A percentile compares a stretch with the other conserved stretches of the same genome.
Conservation (phyloP, 2,329 filamentous ascomycete species). For the Colletotrichum destructivum region DNA sequence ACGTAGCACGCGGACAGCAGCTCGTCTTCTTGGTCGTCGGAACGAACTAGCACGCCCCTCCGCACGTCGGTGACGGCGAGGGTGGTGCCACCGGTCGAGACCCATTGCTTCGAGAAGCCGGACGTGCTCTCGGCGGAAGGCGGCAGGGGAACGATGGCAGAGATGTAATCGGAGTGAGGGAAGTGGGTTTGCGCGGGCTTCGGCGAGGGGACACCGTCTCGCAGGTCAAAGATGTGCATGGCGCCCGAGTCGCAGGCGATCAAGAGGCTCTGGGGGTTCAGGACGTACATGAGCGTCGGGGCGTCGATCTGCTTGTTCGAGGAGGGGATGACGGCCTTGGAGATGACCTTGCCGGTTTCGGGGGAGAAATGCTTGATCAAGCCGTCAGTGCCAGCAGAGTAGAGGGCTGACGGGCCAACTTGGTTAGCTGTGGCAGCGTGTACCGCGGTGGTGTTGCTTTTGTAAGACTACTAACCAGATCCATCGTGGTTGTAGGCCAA, state of each 20-base stretch:
- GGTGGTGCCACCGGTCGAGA: constrained; percentile 92
- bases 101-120: constrained; percentile 94
- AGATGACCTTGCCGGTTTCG: constrained; percentile 76
- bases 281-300: constrained; percentile 85
- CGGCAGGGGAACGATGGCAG: constrained; percentile 87
- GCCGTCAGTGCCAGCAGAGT: constrained; percentile 74
- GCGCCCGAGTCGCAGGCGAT: constrained; percentile 92
- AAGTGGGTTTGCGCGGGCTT: constrained; percentile 85
- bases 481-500: constrained; percentile 87
- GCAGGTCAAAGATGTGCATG: constrained; percentile 89
- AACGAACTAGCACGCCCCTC: constrained; percentile 87
- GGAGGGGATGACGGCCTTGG: constrained; percentile 85
- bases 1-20: constrained; percentile 87
- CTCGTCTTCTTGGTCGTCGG: constrained; percentile 96
- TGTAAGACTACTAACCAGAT: constrained; percentile 68
- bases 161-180: constrained; percentile 94
- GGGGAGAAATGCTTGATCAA: constrained; percentile 73
- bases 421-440: constrained; percentile 38
- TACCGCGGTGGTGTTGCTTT: background rate
- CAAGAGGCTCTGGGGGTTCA: constrained; percentile 90
- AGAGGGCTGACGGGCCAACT: constrained; percentile 62
- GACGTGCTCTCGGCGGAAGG: constrained; percentile 85
- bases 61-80: constrained; percentile 91
- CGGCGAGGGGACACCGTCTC: constrained; percentile 70
- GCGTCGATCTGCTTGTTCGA: constrained; percentile 72